Evolutionary conservation across 768 basidiomycete genomes (phyloP).

Genomic region (Macrolepiota albuminosa): DNA sequence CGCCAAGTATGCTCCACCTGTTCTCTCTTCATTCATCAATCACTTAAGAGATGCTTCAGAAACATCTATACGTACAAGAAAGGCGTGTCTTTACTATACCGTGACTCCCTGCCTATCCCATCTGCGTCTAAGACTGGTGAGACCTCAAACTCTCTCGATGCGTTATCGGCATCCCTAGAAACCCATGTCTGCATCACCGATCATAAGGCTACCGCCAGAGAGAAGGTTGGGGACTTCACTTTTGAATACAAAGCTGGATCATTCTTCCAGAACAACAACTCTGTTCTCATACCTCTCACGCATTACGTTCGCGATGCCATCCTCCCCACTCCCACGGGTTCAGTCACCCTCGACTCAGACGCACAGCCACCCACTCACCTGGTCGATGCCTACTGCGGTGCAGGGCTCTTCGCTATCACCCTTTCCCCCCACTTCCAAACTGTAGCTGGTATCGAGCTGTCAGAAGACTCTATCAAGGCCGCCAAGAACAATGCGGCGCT

Average conservation of each 20-base stretch:
- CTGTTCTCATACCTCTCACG: constrained; percentile 81
- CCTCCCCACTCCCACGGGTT: constrained; percentile 28
- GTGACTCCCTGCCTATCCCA: constrained; percentile 60
- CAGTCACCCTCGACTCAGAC: constrained; percentile 13
- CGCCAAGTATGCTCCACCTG: constrained; percentile 45
- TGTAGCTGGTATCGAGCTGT: constrained; percentile 90
- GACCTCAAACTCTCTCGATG: constrained; percentile 27
- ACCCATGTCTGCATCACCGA: constrained; percentile 80
- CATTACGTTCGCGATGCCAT: constrained; percentile 77
- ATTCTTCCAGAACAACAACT: constrained; percentile 99
- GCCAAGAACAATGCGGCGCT: constrained; percentile 64
- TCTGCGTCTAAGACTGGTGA: constrained; percentile 18
- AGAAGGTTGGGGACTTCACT: constrained; percentile 72
- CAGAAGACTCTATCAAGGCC: constrained; percentile 60
- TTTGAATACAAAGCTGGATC: constrained; percentile 87
- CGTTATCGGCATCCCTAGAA: constrained; percentile 34
- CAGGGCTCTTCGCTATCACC: constrained; percentile 82
- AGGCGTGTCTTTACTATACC: constrained; percentile 86
- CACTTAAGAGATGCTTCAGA: constrained; percentile 32
- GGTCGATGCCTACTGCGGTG: constrained; percentile 93
- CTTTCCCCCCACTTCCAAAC: constrained; percentile 69
- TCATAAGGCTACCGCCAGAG: constrained; percentile 76
- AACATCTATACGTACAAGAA: constrained; percentile 78
- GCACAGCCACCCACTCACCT: constrained; percentile 63
- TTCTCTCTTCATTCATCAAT: not conserved